Conservation (phyloP, 2,329 filamentous ascomycete genomes). For the Drechslera avenae region DNA sequence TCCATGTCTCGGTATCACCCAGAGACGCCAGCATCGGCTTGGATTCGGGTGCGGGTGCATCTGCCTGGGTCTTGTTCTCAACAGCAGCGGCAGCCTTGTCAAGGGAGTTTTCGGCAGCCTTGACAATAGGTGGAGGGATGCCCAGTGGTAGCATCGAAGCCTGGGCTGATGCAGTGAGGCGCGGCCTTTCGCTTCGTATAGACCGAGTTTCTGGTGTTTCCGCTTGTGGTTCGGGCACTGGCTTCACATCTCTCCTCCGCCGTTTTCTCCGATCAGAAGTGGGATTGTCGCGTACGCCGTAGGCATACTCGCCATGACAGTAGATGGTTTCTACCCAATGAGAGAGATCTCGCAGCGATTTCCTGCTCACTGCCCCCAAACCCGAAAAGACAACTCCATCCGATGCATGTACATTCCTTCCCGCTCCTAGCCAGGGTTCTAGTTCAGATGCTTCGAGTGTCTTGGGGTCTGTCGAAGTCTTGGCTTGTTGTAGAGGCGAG, state of each 20-base stretch:
- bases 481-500: constrained; percentile 37
- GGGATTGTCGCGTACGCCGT: constrained; percentile 82
- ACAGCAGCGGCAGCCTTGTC: constrained; percentile 50
- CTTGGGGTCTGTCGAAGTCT: constrained; percentile 33
- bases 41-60: constrained; percentile 21
- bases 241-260: constrained; percentile 47
- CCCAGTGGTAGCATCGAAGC: constrained; percentile 35
- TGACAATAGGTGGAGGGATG: constrained; percentile 56
- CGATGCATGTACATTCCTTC: constrained; percentile 68
- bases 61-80: constrained; percentile 24
- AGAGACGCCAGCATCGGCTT: constrained; percentile 45
- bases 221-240: constrained; percentile 8
- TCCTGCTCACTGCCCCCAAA: constrained; percentile 71
- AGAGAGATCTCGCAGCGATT: constrained; percentile 73
- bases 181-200: constrained; percentile 6
- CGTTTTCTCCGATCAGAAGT: constrained; percentile 64
- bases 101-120: constrained; percentile 52
- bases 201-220: constrained; percentile 4
- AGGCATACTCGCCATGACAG: constrained; percentile 80
- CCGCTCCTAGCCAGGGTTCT: constrained; percentile 75
- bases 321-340: constrained; percentile 91
- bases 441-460: constrained; percentile 27
- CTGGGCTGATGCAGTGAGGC: constrained; percentile 6
- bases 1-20: constrained; percentile 55
- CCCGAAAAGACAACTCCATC: constrained; percentile 90